These are phyloP conservation scores for Cyberlindnera mrakii DNA, from an alignment of 805 yeast species.

Conservation along the genomic window DNA sequence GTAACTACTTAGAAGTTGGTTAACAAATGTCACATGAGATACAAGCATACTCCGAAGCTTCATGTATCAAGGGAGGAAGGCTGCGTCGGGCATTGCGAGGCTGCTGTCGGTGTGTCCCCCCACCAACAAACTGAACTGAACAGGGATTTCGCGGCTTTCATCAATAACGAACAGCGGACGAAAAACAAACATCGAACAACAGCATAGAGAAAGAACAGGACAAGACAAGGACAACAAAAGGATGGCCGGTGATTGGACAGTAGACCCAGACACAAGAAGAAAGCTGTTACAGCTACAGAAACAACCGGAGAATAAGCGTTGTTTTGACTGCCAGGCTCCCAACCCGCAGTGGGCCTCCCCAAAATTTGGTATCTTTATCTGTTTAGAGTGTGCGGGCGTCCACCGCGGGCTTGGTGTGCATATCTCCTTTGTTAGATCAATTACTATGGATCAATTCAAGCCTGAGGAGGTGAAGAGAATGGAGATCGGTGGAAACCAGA, in stretches of 20 bases:
- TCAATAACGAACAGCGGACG: no score
- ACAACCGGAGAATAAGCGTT: constrained; percentile 74
- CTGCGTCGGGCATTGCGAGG: no score
- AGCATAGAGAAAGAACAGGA: neutral
- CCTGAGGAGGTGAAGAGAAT: constrained; percentile 83
- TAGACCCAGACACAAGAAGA: constrained; percentile 89
- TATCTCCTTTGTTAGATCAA: constrained; percentile 90
- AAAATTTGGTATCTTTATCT: constrained; percentile 93
- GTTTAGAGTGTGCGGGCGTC: constrained; percentile 95
- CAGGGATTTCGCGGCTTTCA: no score
- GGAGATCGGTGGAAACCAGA: constrained; percentile 92
- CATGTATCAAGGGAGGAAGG: no score
- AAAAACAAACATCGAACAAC: no score
- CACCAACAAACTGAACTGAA: no score
- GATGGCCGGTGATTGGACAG: constrained; percentile 63
- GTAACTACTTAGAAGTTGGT: no score
- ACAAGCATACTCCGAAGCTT: no score
- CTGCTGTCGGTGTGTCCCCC: no score
- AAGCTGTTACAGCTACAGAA: constrained; percentile 73
- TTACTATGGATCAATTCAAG: constrained; percentile 98
- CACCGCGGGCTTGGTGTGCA: constrained; percentile 97
- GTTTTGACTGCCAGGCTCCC: constrained; percentile 92
- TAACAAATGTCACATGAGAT: no score
- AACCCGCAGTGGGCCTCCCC: constrained; percentile 99
- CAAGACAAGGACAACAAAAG: neutral